phyloP scores from a whole-genome alignment of 1,139 yeast species.

The Yamadazyma epiphylla region DNA sequence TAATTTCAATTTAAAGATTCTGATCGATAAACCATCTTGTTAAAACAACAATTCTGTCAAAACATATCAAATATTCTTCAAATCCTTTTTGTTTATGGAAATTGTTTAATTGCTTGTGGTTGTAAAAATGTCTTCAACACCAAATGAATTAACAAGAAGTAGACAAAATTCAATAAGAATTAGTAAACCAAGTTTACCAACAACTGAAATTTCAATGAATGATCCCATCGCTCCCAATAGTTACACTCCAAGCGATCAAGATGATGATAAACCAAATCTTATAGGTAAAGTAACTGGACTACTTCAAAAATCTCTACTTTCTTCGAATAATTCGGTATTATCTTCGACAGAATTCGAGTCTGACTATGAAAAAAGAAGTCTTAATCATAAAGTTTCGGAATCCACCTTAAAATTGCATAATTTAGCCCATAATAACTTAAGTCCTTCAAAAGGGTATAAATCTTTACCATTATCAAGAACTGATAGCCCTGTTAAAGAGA shows the following conservation, averaged over 20 bases:
- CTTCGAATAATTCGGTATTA: conserved; percentile 9
- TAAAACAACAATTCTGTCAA: no score
- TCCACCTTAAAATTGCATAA: conserved; percentile 9
- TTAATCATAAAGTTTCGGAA: conserved; percentile 9
- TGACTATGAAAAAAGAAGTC: conserved; percentile 1
- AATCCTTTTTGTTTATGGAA: no score
- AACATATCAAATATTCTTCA: no score
- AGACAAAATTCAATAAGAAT: conserved; percentile 11
- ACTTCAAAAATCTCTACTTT: conserved; percentile 19
- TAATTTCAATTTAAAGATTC: no score
- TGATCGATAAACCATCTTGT: no score
- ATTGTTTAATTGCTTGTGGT: no score
- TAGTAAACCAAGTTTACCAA: conserved; percentile 7
- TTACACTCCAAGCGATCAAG: conserved; percentile 2
- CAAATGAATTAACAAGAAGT: no score
- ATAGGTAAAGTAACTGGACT: conserved; percentile 33
- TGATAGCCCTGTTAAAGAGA: conserved; percentile 63
- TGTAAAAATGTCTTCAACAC: no score
- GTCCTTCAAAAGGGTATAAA: conserved; percentile 1
- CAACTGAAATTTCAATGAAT: conserved; percentile 12
- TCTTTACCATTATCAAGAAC: conserved; percentile 11
- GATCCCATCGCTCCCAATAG: conserved; percentile 11
- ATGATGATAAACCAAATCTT: conserved; percentile 15
- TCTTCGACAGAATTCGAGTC: conserved; percentile 2
- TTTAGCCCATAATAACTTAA: conserved; percentile 1